Base-by-base conservation (phyloP, 352 stramenopile genomes). In the Pythium insidiosum region DNA sequence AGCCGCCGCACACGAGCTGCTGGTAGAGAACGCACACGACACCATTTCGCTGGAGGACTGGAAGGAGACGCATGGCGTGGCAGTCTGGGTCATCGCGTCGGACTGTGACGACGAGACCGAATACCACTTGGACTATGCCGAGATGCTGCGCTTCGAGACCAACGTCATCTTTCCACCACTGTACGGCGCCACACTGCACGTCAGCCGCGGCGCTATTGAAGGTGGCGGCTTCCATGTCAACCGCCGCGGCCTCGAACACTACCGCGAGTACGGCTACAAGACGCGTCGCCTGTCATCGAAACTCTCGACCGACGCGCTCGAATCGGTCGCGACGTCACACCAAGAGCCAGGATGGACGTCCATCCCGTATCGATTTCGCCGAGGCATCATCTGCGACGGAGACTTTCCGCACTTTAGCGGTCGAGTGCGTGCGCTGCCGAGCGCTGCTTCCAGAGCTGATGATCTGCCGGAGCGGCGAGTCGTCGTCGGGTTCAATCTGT, bases 401-500 rank as follows among this genome's bases (percentile, higher is more conserved):
- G 70, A 85, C 39, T 69, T 84, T 36, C 66, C 75, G 11, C 75
- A 88, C 45, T 83, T 84, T 42, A 85, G 75, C 36, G 62, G 59
- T 2, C 68, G 68, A 19, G 75, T 88, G 38, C 72, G 66, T 2
- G 33, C 51, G 4, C 48, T 88, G 18, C 67, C 72, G 4, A n/a
- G 43, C 2, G 34, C 13, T 5, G 4, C 40, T 16, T 10, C 9
- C 23, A 20, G n/a, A 4, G 24, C 35, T 6, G 11, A 29, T 1
- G 13, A 45, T 18, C 34, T 62, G 4, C 53, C 64, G 1, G 33
- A 68, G 35, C 76, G 80, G 53, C 75, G 75, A 11, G 75, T 85
- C 36, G 63, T 88, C 29, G 70, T 88, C n/a, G 75, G 75, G 11
- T 84, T 88, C 39, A 88, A 88, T 28, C 28, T 85, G 22, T 85